Evolutionary conservation across 345 rosid genomes (phyloP).

Genomic region (Eucalyptus microcorys): DNA sequence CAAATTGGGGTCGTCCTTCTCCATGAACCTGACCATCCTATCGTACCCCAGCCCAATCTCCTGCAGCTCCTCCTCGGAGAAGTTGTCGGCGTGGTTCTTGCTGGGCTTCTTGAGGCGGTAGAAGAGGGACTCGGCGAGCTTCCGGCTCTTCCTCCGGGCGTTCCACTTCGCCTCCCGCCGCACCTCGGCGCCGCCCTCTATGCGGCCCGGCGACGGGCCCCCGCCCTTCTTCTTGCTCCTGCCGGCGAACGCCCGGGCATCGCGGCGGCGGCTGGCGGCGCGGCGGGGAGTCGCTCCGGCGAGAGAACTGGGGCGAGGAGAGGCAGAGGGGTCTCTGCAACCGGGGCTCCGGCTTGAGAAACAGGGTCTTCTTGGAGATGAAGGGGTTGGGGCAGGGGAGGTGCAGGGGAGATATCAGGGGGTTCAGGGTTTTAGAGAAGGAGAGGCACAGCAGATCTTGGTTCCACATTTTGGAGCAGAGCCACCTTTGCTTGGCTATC

Average conservation of each 20-base stretch:
- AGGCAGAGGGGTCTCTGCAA: constrained; percentile 1
- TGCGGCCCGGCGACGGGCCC: constrained; percentile 42
- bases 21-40: constrained; percentile 84
- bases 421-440: constrained; percentile 72
- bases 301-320: background rate
- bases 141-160: constrained; percentile 23
- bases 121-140: constrained; percentile 53
- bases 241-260: constrained; percentile 60
- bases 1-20: constrained; percentile 75
- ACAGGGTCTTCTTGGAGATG: background rate
- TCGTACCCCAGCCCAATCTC: constrained; percentile 86
- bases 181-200: constrained; percentile 36
- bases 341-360: background rate
- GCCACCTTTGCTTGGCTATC: background rate
- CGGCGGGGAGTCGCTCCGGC: background rate
- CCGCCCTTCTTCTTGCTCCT: constrained; percentile 79
- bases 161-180: constrained; percentile 37
- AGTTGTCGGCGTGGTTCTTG: constrained; percentile 59
- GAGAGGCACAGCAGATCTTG: constrained; percentile 16
- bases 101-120: constrained; percentile 53
- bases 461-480: constrained; percentile 19
- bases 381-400: background rate
- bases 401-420: constrained; percentile 7
- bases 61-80: constrained; percentile 70
- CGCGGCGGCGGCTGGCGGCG: constrained; percentile 1